Evolutionary conservation across 768 basidiomycete genomes (phyloP).

Genomic region (Nidularia sp.): DNA sequence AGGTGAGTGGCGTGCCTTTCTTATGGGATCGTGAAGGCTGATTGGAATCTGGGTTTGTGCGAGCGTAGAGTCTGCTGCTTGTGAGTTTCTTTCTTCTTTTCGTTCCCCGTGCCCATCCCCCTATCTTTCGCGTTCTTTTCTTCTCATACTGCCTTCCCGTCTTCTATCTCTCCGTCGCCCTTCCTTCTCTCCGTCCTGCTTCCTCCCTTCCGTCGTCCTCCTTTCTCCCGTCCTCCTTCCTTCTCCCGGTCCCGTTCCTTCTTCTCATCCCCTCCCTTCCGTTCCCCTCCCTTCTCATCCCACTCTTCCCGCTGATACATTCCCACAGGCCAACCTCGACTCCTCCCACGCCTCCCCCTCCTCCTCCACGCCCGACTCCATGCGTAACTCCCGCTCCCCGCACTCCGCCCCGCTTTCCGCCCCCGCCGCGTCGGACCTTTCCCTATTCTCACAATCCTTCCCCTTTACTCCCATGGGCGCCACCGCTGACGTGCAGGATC

Average conservation of each 20-base stretch:
- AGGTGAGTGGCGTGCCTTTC: conserved; percentile 38
- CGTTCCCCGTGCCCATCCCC: no score
- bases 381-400: conserved; percentile 9
- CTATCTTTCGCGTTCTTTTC: no score
- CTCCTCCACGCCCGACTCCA: conserved; percentile 17
- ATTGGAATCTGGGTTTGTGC: no score
- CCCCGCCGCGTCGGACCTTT: conserved; percentile 13
- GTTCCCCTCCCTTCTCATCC: neutral
- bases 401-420: neutral
- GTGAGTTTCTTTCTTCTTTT: no score
- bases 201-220: no score
- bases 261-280: neutral
- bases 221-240: no score
- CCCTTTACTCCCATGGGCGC: conserved; percentile 61
- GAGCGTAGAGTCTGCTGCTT: no score
- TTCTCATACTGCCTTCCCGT: no score
- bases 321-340: conserved; percentile 18
- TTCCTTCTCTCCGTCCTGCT: no score
- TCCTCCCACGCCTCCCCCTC: conserved; percentile 14
- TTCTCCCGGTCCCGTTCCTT: no score
- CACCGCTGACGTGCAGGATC: conserved; percentile 36
- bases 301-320: conserved; percentile 6
- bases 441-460: conserved; percentile 56
- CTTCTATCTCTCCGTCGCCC: no score
- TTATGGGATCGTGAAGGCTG: neutral